phyloP scores from a whole-genome alignment of 495 filamentous ascomycete genomes.

The Ramalina intermedia region DNA sequence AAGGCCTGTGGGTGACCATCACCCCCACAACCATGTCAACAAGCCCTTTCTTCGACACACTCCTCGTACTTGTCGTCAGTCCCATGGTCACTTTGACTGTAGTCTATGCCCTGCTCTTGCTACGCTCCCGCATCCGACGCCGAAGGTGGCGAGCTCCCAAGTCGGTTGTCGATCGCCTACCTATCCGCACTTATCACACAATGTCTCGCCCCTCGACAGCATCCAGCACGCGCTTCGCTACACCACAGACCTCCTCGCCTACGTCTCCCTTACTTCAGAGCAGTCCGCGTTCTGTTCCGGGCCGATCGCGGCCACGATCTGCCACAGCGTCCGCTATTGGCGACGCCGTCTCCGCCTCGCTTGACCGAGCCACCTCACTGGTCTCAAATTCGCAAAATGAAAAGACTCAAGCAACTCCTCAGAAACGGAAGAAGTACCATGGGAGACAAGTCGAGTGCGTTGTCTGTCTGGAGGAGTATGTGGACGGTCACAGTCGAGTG shows the following conservation, averaged over 20 bases:
- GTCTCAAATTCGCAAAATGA: slow-evolving; percentile 26
- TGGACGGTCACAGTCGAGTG: slow-evolving; percentile 84
- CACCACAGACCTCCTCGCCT: slow-evolving; percentile 46
- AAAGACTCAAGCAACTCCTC: slow-evolving; percentile 35
- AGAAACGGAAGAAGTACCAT: slow-evolving; percentile 70
- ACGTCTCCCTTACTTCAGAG: slow-evolving; percentile 58
- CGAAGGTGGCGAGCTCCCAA: slow-evolving; percentile 93
- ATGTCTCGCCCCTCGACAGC: slow-evolving; percentile 48
- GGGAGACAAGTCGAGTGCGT: slow-evolving; percentile 86
- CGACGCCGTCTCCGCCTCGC: slow-evolving; percentile 28
- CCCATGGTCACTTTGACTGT: slow-evolving; percentile 83
- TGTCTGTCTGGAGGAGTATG: slow-evolving; percentile 94
- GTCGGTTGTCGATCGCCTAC: slow-evolving; percentile 85
- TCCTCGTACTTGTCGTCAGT: slow-evolving; percentile 82
- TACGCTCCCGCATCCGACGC: slow-evolving; percentile 79
- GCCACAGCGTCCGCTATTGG: slow-evolving; percentile 48
- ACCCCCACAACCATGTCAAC: slow-evolving; percentile 80
- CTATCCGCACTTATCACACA: slow-evolving; percentile 86
- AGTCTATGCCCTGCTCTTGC: slow-evolving; percentile 77
- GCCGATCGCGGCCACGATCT: slow-evolving; percentile 45
- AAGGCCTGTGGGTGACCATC: slow-evolving; percentile 90
- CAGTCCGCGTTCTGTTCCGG: slow-evolving; percentile 23
- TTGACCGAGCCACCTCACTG: slow-evolving; percentile 20
- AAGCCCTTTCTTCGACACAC: slow-evolving; percentile 92
- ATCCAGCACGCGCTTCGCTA: slow-evolving; percentile 37